phyloP scores from a whole-genome alignment of 352 stramenopile genomes.

The Blastocystis sp. region DNA sequence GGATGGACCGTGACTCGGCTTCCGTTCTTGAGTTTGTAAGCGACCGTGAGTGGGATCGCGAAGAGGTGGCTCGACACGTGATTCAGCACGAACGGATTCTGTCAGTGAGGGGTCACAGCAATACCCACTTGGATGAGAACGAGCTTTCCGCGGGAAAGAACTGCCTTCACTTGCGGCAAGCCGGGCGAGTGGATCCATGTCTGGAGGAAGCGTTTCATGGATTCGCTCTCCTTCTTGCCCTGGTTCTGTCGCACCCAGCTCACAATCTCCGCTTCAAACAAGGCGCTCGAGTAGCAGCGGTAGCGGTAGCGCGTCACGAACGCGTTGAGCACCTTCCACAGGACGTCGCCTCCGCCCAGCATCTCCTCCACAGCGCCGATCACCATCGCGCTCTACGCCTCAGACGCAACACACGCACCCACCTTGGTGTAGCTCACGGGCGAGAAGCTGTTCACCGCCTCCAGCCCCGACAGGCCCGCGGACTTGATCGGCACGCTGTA shows the following conservation, averaged over 20 bases:
- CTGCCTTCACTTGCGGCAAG: neutral
- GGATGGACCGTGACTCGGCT: neutral
- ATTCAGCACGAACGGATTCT: neutral
- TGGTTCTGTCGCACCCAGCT: neutral
- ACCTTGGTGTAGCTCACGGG: slow-evolving; percentile 50
- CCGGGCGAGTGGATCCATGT: neutral
- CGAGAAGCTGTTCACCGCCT: slow-evolving; percentile 61
- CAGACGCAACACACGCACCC: neutral
- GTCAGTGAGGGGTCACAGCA: neutral
- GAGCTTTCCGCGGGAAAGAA: neutral
- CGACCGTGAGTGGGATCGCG: neutral
- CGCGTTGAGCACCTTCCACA: slow-evolving; percentile 9
- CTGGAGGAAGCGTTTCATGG: neutral
- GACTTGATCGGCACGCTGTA: slow-evolving; percentile 15
- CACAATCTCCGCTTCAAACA: neutral
- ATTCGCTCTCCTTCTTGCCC: neutral
- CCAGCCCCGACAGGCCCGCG: neutral
- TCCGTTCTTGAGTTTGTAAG: neutral
- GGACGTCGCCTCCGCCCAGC: neutral
- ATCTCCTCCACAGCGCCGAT: neutral
- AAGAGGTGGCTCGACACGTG: neutral
- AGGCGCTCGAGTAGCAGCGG: neutral
- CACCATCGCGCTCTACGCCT: slow-evolving; percentile 42
- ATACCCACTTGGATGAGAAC: neutral
- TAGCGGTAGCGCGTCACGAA: neutral